phyloP scores from a whole-genome alignment of 495 filamentous ascomycete species.

The Xylaria venustula region DNA sequence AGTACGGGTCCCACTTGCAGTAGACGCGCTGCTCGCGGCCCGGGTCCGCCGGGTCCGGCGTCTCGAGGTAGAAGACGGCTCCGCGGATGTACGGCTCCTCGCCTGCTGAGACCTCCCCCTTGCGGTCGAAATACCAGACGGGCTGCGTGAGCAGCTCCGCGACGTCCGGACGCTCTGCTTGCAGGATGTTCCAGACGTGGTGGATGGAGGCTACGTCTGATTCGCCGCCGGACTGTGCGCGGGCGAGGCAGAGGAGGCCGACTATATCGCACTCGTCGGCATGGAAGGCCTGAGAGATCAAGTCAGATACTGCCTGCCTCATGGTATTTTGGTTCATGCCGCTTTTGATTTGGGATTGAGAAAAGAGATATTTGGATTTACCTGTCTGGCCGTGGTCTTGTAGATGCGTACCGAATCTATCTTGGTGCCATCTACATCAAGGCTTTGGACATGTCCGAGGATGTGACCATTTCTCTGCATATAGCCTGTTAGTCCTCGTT shows the following conservation, averaged over 20 bases:
- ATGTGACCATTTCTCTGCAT: constrained; percentile 67
- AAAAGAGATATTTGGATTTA: constrained; percentile 6
- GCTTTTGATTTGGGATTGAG: constrained; percentile 37
- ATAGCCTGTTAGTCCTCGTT: neutral
- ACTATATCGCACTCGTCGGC: constrained; percentile 81
- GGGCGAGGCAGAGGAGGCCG: constrained; percentile 78
- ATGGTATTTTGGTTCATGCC: no score
- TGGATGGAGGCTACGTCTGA: constrained; percentile 79
- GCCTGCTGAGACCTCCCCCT: constrained; percentile 75
- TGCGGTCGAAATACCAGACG: constrained; percentile 93
- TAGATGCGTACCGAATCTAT: constrained; percentile 87
- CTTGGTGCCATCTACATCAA: constrained; percentile 76
- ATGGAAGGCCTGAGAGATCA: constrained; percentile 56
- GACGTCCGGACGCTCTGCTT: constrained; percentile 73
- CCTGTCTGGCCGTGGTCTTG: constrained; percentile 77
- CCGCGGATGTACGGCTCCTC: constrained; percentile 75
- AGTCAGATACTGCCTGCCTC: neutral
- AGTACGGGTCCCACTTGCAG: constrained; percentile 78
- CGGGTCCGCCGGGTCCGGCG: constrained; percentile 32
- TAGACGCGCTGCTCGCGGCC: constrained; percentile 41
- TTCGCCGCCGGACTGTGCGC: constrained; percentile 79
- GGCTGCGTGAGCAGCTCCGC: constrained; percentile 70
- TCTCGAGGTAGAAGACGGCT: constrained; percentile 72
- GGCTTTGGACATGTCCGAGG: constrained; percentile 86
- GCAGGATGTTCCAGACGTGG: constrained; percentile 78